Evolutionary conservation across 371 early-diverging fungal genomes (phyloP), one percentile per base, ranked within the genome.

Genomic region (Mucor plumbeus): DNA sequence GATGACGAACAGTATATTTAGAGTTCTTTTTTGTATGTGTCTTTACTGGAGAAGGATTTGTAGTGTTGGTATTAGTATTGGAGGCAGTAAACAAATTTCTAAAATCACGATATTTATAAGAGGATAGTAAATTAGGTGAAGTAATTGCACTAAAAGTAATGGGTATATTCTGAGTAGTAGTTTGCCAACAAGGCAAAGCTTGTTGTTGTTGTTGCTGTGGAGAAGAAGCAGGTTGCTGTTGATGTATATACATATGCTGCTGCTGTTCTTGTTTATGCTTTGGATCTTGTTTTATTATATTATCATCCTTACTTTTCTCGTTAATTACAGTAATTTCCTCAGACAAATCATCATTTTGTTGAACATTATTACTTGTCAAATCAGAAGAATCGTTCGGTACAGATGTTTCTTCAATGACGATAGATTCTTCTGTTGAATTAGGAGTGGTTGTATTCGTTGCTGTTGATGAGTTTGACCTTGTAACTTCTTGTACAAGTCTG

Each of bases 401-500:
- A 38, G 53, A 53, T 6, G 53, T 13, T 13, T 53, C 53, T 14
- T 53, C 11, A 5, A 31, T 31, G 1, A 53, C 13, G 0, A 31
- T 31, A 14, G 53, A 26, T 13, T 26, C 53, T 13, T 53, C 53
- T 10, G 31, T 21, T 31, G 31, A 53, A 56, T 40, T 53, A 34
- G 53, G 19, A 53, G 17, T 34, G 1, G 26, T 5, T 40, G 63
- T 13, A 61, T 5, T 43, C 39, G 61, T 26, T 48, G 48, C 36
- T 15, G 65, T 19, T 7, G 73, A 57, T 31, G 61, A 61, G 21
- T 62, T 64, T 26, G 79, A 74, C 65, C 77, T 70, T 36, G 84
- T 81, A 14, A 84, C 77, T 67, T 84, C 84, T 64, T 84, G 81
- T 13, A 84, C 79, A n/a, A 84, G 73, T 64, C 72, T 73, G 34